Base-by-base conservation (phyloP, 2,329 filamentous ascomycete genomes). In the Alternaria sp. region DNA sequence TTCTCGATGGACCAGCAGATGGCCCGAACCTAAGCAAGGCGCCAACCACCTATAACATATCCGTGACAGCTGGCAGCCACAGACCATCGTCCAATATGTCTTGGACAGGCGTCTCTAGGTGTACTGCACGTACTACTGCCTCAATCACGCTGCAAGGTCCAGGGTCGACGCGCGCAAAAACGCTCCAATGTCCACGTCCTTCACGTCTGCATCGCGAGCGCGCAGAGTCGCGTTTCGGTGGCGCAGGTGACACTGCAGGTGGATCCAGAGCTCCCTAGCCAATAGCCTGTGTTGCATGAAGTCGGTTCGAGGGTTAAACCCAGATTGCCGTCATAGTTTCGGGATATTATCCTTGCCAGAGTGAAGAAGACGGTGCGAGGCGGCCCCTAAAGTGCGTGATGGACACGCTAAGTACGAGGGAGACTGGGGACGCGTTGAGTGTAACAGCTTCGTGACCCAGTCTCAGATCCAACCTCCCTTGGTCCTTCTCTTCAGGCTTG, bases 361-460 rank as follows among this genome's bases (percentile, higher is more conserved):
- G 62, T 61, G 60, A 44, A 52, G 33, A 55, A 61, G 40, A 54
- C 48, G 66, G 34, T 42, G 51, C 28, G 44, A 50, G 53, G 48
- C 55, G 40, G 53, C 56, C 58, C 63, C 56, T 60, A 58, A 58
- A 49, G 54, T 63, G 45, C 60, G 60, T 56, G 54, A 62, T 42
- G 40, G 51, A 68, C 71, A 54, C 71, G 72, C 70, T 71, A 71
- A 62, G 39, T 31, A 21, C 10, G 40, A 41, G 54, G 42, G 37
- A 44, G 14, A 62, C 60, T 34, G 34, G 59, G 60, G 39, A 69
- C 70, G 66, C 68, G 68, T 69, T 63, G 59, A 64, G 45, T 44
- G 61, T 64, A 68, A 67, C 67, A 65, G 51, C 55, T 54, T 44
- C 29, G 36, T 29, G 55, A 23, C 54, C 55, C 55, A 58, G 56